A percentile compares a stretch with the other conserved stretches of the same genome.
Conservation (phyloP, 2,329 filamentous ascomycete genomes). For the Anisogramma anomala region DNA sequence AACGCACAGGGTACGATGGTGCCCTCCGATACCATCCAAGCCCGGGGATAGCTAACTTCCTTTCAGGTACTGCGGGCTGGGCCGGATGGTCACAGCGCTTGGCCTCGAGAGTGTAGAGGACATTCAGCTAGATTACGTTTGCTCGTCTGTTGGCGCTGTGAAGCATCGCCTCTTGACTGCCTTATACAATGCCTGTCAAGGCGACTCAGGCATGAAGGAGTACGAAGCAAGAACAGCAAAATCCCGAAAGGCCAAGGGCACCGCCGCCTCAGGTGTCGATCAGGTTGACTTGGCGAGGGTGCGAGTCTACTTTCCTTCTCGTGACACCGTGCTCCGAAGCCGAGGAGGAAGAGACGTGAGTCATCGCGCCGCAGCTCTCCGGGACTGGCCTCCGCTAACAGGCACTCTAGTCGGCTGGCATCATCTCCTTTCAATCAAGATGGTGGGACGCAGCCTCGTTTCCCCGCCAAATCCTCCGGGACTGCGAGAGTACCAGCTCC, state of each 20-base stretch:
- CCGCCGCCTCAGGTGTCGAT: conserved; percentile 17
- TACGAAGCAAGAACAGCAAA: conserved; percentile 29
- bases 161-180: conserved; percentile 53
- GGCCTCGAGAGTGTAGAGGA: conserved; percentile 43
- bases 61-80: conserved; percentile 53
- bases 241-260: conserved; percentile 21
- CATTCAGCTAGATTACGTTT: conserved; percentile 62
- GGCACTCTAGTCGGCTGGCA: conserved; percentile 52
- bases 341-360: conserved; percentile 49
- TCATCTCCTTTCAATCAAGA: conserved; percentile 64
- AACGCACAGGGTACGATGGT: conserved; percentile 26
- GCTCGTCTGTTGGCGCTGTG: conserved; percentile 71
- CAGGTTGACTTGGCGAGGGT: conserved; percentile 34
- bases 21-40: background rate
- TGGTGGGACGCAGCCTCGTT: conserved; percentile 64
- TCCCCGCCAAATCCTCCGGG: conserved; percentile 58
- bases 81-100: conserved; percentile 51
- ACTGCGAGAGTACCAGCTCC: conserved; percentile 58
- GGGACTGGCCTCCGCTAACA: background rate
- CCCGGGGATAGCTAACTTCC: background rate
- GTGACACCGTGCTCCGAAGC: conserved; percentile 54
- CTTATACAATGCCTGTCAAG: conserved; percentile 44
- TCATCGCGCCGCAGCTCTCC: conserved; percentile 16
- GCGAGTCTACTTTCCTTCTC: conserved; percentile 71
- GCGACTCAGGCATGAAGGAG: conserved; percentile 35